Conservation (phyloP, 1,284 basidiomycete species). For the Spongispora temasekensis region DNA sequence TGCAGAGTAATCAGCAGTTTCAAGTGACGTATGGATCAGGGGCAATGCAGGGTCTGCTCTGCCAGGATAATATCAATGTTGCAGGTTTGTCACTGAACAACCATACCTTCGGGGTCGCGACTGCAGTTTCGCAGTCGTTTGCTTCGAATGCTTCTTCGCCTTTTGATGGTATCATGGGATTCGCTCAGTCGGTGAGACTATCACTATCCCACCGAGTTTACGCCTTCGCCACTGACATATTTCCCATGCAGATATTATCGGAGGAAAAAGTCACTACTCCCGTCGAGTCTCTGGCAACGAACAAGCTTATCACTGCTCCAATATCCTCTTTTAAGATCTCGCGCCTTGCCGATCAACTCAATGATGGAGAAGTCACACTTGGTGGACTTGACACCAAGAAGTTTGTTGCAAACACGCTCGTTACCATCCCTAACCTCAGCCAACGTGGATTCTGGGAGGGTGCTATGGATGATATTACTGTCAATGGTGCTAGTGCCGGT, state of each 20-base stretch:
- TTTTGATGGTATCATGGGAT: slow-evolving; percentile 86
- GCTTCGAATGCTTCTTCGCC: slow-evolving; percentile 51
- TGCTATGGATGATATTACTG: slow-evolving; percentile 55
- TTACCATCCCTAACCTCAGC: slow-evolving; percentile 62
- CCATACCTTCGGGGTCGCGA: slow-evolving; percentile 77
- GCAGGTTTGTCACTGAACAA: slow-evolving; percentile 62
- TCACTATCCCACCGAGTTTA: background rate
- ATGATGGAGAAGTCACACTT: slow-evolving; percentile 83
- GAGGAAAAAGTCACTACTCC: slow-evolving; percentile 69
- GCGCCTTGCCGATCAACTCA: slow-evolving; percentile 68
- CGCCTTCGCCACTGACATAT: background rate
- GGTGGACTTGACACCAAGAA: slow-evolving; percentile 76
- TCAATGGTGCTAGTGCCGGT: slow-evolving; percentile 55
- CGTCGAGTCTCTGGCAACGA: slow-evolving; percentile 68
- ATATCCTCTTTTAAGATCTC: slow-evolving; percentile 85
- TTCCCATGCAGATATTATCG: slow-evolving; percentile 52
- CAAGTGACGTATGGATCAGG: slow-evolving; percentile 80
- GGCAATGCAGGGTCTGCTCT: slow-evolving; percentile 63
- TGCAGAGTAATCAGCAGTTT: slow-evolving; percentile 56
- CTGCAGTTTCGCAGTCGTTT: slow-evolving; percentile 66
- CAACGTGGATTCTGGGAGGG: slow-evolving; percentile 79
- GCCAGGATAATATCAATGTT: slow-evolving; percentile 68
- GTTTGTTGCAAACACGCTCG: slow-evolving; percentile 57
- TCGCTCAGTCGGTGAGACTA: slow-evolving; percentile 66
- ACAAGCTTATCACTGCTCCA: slow-evolving; percentile 62